These are phyloP conservation scores for Antitrichia curtipendula DNA, from an alignment of 225 moss, liverwort and hornwort species.

Conservation along the genomic window DNA sequence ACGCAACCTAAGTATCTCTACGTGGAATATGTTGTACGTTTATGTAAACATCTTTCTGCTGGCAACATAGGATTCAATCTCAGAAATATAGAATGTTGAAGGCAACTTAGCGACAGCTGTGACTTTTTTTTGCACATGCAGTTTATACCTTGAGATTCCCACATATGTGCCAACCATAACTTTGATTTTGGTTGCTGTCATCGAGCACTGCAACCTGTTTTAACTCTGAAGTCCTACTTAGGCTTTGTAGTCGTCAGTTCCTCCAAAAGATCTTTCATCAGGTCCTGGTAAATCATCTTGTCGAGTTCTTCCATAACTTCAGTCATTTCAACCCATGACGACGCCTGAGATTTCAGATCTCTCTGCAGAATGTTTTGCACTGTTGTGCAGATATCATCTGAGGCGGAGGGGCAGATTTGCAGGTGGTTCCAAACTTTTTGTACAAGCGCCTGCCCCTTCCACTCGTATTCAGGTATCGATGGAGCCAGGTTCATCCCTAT, in stretches of 20 bases:
- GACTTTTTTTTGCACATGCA: background rate
- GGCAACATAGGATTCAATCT: background rate
- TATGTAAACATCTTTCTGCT: background rate
- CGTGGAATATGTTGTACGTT: background rate
- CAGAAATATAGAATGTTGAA: background rate
- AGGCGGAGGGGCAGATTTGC: constrained; percentile 25
- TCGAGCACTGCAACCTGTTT: background rate
- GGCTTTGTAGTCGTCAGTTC: background rate
- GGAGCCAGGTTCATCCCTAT: constrained; percentile 8
- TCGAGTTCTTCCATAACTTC: constrained; percentile 54
- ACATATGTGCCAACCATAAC: background rate
- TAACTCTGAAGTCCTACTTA: background rate
- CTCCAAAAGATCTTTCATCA: constrained; percentile 49
- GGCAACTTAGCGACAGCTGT: background rate
- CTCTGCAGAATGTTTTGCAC: constrained; percentile 42
- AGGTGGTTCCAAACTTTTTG: constrained; percentile 73
- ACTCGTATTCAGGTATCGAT: background rate
- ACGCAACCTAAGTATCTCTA: background rate
- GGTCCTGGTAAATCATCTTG: constrained; percentile 50
- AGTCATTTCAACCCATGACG: constrained; percentile 31
- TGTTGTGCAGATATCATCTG: constrained; percentile 35
- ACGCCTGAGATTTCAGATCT: constrained; percentile 27
- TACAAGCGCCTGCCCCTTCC: constrained; percentile 46
- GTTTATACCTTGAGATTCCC: background rate
- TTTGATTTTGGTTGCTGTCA: background rate